Evolutionary conservation across 306 rosid genomes (phyloP), one percentile per base, ranked within the genome.

Genomic region (Cyamopsis tetragonoloba): DNA sequence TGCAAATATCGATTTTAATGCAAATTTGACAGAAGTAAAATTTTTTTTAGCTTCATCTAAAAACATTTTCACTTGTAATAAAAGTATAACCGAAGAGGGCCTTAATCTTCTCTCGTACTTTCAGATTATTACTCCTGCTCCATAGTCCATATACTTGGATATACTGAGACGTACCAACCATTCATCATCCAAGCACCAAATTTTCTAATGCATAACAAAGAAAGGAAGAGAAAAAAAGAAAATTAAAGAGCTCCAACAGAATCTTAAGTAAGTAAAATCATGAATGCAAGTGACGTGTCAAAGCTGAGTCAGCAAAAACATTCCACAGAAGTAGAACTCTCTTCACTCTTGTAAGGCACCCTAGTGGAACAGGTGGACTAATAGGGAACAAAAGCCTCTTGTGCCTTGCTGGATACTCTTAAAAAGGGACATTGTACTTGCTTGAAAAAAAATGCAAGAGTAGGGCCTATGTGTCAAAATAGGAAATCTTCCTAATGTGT

Each of bases 301-400:
- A 68, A 59, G 43, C 11, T 51, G 70, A 74, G 74, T 66, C 62
- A 77, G 62, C 47, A 47, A 80, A n/a, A 62, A 53, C 30, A 75
- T 9, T 27, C 7, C 15, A 26, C 41, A 58, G 61, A 49, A 57
- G 5, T 7, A 58, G 61, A 49, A 57, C 6, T 7, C 64, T 68
- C 54, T 63, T 26, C 7, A 83, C 82, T 82, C 95, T 88, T 91
- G 80, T 41, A 91, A 88, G 95, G 86, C 95, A 88, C 85, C 89
- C 88, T 72, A 86, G 41, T 69, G 80, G 80, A 72, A 72, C 86
- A 76, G 69, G 73, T 83, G 89, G 88, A 56, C 54, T 4, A 18
- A 58, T 39, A 62, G 55, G 78, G 22, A 31, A 13, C 60, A 75
- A 49, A n/a, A 70, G 46, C 15, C 86, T 81, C 78, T 32, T 47